A percentile compares a stretch with the other conserved stretches of the same genome.
Conservation (phyloP, 495 filamentous ascomycete genomes). For the Neurospora tetraspora region DNA sequence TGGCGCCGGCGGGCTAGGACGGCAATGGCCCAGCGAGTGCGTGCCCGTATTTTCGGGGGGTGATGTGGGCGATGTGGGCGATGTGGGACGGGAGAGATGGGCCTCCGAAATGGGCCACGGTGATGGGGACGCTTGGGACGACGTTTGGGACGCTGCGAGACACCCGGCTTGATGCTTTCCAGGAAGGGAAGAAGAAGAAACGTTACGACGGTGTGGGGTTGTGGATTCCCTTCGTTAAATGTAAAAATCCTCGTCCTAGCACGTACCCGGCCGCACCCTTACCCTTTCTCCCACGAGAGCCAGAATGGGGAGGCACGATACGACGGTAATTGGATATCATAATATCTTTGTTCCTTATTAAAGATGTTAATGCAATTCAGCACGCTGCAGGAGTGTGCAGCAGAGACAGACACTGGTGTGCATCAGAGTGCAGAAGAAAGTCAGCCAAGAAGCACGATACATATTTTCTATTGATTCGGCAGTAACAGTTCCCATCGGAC, state of each 20-base stretch:
- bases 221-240: background rate
- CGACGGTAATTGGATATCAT: background rate
- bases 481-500: background rate
- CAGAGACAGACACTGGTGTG: too few species aligned
- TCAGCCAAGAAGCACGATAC: background rate
- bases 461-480: background rate
- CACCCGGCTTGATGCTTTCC: background rate
- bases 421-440: background rate
- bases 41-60: background rate
- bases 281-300: background rate
- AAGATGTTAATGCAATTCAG: background rate
- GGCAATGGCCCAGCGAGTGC: background rate
- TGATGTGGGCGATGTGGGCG: background rate
- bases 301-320: background rate
- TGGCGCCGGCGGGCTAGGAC: background rate
- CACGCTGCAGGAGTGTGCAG: background rate
- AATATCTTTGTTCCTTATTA: background rate
- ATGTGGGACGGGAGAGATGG: background rate
- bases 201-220: background rate
- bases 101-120: background rate
- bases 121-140: background rate
- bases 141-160: background rate
- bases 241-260: background rate
- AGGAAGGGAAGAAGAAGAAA: background rate
- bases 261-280: background rate